phyloP scores from a whole-genome alignment of 2,329 filamentous ascomycete genomes.

The Clonostachys chloroleuca region DNA sequence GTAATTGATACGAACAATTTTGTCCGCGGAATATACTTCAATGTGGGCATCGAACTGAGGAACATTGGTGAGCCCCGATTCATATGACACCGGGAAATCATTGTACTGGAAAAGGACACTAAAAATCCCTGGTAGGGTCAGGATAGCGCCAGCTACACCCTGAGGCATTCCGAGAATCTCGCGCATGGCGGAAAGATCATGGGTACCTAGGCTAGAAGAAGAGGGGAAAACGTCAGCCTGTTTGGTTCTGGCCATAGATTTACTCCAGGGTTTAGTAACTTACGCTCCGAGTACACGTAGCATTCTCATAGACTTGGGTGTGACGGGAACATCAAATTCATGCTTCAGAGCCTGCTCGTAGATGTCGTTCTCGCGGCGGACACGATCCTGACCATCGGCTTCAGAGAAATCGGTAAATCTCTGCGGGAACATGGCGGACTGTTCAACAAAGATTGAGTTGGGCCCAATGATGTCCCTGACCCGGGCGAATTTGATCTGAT shows the following conservation, averaged over 20 bases:
- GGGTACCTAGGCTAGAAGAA: constrained; percentile 31
- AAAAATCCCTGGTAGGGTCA: constrained; percentile 19
- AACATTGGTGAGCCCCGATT: constrained; percentile 48
- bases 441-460: constrained; percentile 34
- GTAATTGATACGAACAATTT: constrained; percentile 48
- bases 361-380: neutral
- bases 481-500: constrained; percentile 49
- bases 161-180: constrained; percentile 42
- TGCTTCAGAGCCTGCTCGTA: constrained; percentile 1
- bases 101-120: constrained; percentile 37
- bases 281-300: constrained; percentile 1
- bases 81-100: constrained; percentile 49
- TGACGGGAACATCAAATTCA: constrained; percentile 2
- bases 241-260: too few relatives aligned
- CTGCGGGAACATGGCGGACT: constrained; percentile 35
- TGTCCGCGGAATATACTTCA: constrained; percentile 46
- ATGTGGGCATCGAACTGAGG: constrained; percentile 48
- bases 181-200: constrained; percentile 46
- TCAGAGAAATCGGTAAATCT: constrained; percentile 30
- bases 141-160: constrained; percentile 14
- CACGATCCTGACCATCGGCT: constrained; percentile 6
- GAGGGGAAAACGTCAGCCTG: neutral
- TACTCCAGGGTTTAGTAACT: neutral
- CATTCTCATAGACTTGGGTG: neutral
- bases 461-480: constrained; percentile 35